These are phyloP conservation scores for Hansfordia pulvinata DNA, from an alignment of 2,329 filamentous ascomycete species.

Conservation along the genomic window DNA sequence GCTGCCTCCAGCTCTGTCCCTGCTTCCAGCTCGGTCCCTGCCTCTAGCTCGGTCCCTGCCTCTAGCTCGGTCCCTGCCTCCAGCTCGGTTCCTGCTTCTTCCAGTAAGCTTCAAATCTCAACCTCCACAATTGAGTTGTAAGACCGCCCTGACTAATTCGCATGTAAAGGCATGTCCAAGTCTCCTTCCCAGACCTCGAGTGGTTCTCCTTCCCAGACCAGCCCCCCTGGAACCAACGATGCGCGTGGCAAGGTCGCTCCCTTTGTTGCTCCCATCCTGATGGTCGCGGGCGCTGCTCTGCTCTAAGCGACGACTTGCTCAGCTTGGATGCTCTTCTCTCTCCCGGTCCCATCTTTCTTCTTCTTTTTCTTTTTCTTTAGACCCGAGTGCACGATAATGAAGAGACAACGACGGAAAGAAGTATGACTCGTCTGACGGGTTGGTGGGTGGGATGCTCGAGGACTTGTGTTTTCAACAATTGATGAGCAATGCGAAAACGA, in stretches of 20 bases:
- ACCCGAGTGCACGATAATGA: no score
- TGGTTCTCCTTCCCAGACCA: slow-evolving; percentile 2
- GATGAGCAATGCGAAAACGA: no score
- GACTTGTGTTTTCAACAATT: no score
- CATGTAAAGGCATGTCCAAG: neutral
- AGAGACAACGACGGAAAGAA: no score
- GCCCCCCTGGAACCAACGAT: slow-evolving; percentile 13
- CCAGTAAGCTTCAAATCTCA: no score
- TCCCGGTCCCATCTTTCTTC: no score
- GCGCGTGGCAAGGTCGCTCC: slow-evolving; percentile 12
- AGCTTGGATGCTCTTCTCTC: no score
- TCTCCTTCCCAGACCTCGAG: neutral
- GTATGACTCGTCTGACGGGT: no score
- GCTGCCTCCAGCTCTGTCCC: slow-evolving; percentile 1
- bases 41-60: neutral
- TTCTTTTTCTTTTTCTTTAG: no score
- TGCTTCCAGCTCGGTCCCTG: slow-evolving; percentile 1
- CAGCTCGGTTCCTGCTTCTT: slow-evolving; percentile 1
- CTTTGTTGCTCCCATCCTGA: slow-evolving; percentile 12
- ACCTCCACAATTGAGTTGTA: no score
- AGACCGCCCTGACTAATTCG: no score
- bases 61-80: slow-evolving; percentile 1
- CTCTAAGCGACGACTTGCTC: slow-evolving; percentile 10
- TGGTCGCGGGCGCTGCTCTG: slow-evolving; percentile 11
- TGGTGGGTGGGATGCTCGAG: no score